Evolutionary conservation across 1,284 basidiomycete genomes (phyloP).

Genomic region (Abortiporus biennis): DNA sequence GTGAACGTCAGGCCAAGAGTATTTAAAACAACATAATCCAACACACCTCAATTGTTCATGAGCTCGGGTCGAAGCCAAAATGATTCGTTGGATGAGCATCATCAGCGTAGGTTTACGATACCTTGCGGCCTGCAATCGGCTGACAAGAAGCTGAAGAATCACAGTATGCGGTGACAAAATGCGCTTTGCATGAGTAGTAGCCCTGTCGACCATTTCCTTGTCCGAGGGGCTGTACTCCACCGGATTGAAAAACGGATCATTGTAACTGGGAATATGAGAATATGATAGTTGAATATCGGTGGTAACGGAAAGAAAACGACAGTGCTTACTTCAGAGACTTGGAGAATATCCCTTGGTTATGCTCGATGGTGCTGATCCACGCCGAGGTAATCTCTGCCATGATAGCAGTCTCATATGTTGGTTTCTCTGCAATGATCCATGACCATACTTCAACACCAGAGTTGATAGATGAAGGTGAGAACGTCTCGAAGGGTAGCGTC

Average conservation of each 20-base stretch:
- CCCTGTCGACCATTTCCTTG: slow-evolving; percentile 77
- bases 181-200: slow-evolving; percentile 64
- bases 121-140: slow-evolving; percentile 89
- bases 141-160: slow-evolving; percentile 87
- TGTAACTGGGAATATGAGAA: slow-evolving; percentile 44
- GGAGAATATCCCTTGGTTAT: slow-evolving; percentile 81
- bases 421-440: slow-evolving; percentile 90
- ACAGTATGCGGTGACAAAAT: slow-evolving; percentile 81
- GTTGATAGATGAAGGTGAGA: slow-evolving; percentile 81
- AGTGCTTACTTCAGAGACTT: slow-evolving; percentile 64
- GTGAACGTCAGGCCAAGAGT: slow-evolving; percentile 1
- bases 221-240: slow-evolving; percentile 91
- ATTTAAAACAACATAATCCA: not conserved
- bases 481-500: slow-evolving; percentile 83
- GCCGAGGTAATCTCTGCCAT: slow-evolving; percentile 85
- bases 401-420: slow-evolving; percentile 67
- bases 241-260: slow-evolving; percentile 84
- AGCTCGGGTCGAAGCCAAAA: slow-evolving; percentile 72
- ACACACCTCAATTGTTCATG: slow-evolving; percentile 67
- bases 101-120: slow-evolving; percentile 85
- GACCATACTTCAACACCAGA: slow-evolving; percentile 95
- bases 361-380: slow-evolving; percentile 81
- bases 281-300: slow-evolving; percentile 1
- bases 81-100: slow-evolving; percentile 77
- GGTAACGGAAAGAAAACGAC: not conserved